These are phyloP conservation scores for Picea glauca DNA, from an alignment of 75 land plant genomes.

Conservation along the genomic window DNA sequence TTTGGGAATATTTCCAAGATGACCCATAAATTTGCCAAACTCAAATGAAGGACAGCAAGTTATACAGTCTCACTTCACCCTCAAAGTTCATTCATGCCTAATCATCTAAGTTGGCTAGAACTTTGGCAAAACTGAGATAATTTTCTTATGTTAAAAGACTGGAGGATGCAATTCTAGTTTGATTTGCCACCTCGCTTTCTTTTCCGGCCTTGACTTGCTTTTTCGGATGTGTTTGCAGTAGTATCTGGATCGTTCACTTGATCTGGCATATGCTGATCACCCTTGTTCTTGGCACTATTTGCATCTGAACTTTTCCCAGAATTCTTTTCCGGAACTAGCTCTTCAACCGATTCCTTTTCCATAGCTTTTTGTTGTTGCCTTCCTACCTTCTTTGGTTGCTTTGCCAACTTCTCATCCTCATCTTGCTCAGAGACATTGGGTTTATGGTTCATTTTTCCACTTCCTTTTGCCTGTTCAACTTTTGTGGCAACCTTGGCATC, in stretches of 20 bases:
- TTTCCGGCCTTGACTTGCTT: background rate
- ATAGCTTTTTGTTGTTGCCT: no score
- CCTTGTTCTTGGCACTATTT: no score
- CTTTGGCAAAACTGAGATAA: background rate
- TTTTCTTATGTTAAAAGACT: background rate
- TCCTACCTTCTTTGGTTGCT: no score
- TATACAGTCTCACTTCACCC: background rate
- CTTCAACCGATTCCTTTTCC: no score
- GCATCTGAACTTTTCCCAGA: no score
- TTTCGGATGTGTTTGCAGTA: background rate
- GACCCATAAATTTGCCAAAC: background rate
- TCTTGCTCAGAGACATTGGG: no score
- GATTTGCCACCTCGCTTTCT: slow-evolving; percentile 2
- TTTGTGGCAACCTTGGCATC: no score
- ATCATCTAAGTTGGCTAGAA: background rate
- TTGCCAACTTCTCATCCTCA: no score
- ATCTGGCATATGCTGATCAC: background rate
- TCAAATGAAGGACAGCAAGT: background rate
- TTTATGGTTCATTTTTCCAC: no score
- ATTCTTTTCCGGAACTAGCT: no score
- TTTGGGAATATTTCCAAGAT: background rate
- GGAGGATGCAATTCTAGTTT: background rate
- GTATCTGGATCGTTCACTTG: background rate
- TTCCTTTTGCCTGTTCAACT: no score
- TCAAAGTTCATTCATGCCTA: background rate